Evolutionary conservation across 805 yeast genomes (phyloP), one percentile per base, ranked within the genome.

Genomic region (Metschnikowia continentalis): DNA sequence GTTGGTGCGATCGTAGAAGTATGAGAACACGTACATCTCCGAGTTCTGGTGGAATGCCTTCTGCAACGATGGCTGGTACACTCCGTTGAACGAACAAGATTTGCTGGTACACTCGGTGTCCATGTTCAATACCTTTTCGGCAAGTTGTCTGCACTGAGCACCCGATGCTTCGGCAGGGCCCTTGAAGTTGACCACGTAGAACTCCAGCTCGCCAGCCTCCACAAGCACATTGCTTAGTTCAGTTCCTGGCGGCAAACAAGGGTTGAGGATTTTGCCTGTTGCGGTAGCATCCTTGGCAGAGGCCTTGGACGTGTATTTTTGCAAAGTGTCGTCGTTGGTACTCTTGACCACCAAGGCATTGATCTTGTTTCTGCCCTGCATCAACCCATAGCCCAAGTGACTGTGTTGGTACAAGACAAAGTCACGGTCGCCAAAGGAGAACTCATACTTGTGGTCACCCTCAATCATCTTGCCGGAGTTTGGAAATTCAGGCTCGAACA

Each of bases 1-100:
- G 65, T 79, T 83, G 35, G 97, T 88, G 65, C 96, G 82, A 72
- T 94, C 99, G 72, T 90, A 95, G 73, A 94, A 94, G 77, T 83
- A 94, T 10, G 98, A 92, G 72, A 95, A 90, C 40, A 94, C 83
- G 70, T 76, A 94, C 80, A 94, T 78, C 63, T 94, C 98, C 38
- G 84, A 79, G 32, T 81, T 68, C 49, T 75, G 75, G 48, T 82
- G 78, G 78, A 94, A 94, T 14, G 96, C 83, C 55, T 78, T 81
- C 42, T 82, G 82, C 61, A 94, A 75, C 3, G 96, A 87, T 7
- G 99, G 99, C 75, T 94, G 99, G 70, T 95, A 96, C 46, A 90
- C 87, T 64, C 99, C 99, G 65, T 92, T 90, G 79, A 94, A 94
- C 2, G 97, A 88, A 69, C 99, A 94, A 49, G 99, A 95, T 52